Conservation (phyloP, 2,329 filamentous ascomycete species). For the Thelonectria olida region DNA sequence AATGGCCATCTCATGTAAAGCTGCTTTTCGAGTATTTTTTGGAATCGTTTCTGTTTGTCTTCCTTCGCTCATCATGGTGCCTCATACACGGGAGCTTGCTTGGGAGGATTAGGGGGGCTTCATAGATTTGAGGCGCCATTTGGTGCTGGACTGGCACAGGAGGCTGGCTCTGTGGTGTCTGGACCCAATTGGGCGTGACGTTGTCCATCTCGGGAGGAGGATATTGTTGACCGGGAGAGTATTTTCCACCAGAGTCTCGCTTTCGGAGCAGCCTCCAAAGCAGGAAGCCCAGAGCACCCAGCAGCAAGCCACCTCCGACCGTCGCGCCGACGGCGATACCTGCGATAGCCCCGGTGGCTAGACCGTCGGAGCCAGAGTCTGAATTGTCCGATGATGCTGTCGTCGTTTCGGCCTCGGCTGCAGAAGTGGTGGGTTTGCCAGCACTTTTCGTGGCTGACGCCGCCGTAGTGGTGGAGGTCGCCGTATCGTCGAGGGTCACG, state of each 20-base stretch:
- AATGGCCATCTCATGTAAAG: neutral
- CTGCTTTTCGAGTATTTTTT: neutral
- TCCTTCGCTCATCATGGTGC: neutral
- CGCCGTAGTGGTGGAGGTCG: conserved; percentile 1
- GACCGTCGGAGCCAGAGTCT: neutral
- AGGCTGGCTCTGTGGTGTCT: neutral
- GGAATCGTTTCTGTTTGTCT: neutral
- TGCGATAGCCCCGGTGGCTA: conserved; percentile 36
- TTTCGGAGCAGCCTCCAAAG: conserved; percentile 32
- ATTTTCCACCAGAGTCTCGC: conserved; percentile 12
- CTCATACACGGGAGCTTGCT: neutral
- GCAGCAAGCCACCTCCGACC: conserved; percentile 26
- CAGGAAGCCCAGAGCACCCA: conserved; percentile 33
- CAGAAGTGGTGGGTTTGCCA: conserved; percentile 6
- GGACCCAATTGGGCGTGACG: neutral
- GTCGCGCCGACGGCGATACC: conserved; percentile 38
- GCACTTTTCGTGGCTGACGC: neutral
- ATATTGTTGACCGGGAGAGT: neutral
- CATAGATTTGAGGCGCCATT: neutral
- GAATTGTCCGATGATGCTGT: neutral
- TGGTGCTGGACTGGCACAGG: neutral
- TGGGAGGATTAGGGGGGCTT: neutral
- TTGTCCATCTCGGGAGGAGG: neutral
- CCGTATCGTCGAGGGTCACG: conserved; percentile 21
- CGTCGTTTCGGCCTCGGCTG: neutral